phyloP scores from a whole-genome alignment of 2,329 filamentous ascomycete genomes.

The Aureobasidium leucospermi region DNA sequence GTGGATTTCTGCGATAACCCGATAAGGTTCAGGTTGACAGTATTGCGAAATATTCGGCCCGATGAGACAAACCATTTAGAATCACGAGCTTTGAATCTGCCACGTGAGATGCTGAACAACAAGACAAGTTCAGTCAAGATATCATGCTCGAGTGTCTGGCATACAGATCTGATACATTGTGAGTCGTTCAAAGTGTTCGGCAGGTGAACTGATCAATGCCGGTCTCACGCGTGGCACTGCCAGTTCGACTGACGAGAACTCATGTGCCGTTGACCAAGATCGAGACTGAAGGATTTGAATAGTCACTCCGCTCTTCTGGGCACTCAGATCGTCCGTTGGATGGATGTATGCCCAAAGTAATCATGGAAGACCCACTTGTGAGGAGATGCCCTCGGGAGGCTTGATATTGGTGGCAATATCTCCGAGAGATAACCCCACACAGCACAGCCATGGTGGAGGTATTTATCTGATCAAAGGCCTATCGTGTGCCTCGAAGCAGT shows the following conservation, averaged over 20 bases:
- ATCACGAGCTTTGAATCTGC: neutral
- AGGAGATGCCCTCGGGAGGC: neutral
- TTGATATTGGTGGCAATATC: neutral
- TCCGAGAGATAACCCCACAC: neutral
- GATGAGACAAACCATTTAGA: neutral
- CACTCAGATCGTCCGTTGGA: neutral
- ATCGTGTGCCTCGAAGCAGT: constrained; percentile 3
- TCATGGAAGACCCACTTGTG: neutral
- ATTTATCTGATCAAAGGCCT: neutral
- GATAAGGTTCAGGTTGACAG: neutral
- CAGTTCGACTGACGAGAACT: neutral
- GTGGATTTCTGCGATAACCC: neutral
- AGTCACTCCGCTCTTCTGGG: neutral
- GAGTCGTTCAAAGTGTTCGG: neutral
- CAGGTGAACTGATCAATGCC: neutral
- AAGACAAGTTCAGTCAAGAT: neutral
- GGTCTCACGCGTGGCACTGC: neutral
- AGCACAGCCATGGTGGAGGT: neutral
- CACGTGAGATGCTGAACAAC: neutral
- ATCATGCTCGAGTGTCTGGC: neutral
- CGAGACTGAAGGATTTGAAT: neutral
- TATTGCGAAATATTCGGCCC: neutral
- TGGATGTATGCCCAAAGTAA: neutral
- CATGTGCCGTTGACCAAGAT: neutral
- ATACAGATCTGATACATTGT: neutral